Evolutionary conservation across 2,329 filamentous ascomycete genomes (phyloP), one percentile per base, ranked within the genome.

Genomic region (Arthrobotrys musiformis): DNA sequence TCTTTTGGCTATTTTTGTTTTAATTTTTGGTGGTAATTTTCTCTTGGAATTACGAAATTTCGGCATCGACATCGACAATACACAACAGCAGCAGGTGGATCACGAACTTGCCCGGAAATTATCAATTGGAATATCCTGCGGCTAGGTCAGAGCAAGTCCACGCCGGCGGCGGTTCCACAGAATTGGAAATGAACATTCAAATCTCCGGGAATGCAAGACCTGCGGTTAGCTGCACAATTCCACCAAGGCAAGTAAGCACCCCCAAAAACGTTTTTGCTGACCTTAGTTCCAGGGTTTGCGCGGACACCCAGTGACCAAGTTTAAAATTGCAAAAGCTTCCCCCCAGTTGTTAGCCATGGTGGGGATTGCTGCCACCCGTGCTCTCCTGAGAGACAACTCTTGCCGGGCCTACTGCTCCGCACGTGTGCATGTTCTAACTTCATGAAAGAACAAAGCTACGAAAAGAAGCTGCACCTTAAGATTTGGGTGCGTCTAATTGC

Each of bases 401-500:
- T 62, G 44, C 62, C 63, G 54, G 62, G 62, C 54, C 44, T 63
- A 50, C 24, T 50, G 66, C 56, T 69, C 64, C 64, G 56, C 64
- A 60, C 17, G 26, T 40, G 37, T 69, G 40, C 66, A 70, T 61
- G 54, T 42, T 46, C 15, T n/a, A 33, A 56, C 50, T 28, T 56
- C 50, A 69, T 37, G 35, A 52, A 28, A 52, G 40, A 70, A 40
- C 13, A 58, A 58, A 35, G 22, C 44, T n/a, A 35, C 52, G 50
- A 37, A 66, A 60, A 72, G 50, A 33, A 24, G 28, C 60, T 64
- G 60, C 58, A 63, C 26, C 19, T 54, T 63, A 63, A 70, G 56
- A 70, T 70, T 72, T 72, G 58, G 40, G 64, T 68, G 42, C 70
- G 63, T 75, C 70, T 75, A 69, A 68, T 69, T 69, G 70, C 63